phyloP scores from a whole-genome alignment of 768 basidiomycete species.

The Chalciporus piperatus region DNA sequence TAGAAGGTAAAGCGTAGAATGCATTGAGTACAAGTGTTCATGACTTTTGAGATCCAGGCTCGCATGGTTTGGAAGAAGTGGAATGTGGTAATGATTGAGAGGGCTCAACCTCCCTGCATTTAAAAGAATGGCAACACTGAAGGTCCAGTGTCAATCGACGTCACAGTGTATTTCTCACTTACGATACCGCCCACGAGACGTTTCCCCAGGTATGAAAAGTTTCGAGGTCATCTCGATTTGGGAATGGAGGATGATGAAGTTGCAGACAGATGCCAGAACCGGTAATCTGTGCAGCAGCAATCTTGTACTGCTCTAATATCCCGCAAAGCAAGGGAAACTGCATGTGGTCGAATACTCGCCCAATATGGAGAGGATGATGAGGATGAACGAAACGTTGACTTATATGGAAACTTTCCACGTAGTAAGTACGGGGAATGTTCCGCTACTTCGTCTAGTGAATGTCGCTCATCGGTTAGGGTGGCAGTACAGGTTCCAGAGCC shows the following conservation, averaged over 20 bases:
- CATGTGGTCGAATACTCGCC: background rate
- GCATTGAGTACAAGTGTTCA: background rate
- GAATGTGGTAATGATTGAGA: background rate
- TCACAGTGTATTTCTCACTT: no score
- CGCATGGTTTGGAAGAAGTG: slow-evolving; percentile 6
- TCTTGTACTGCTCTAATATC: background rate
- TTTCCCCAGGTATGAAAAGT: no score
- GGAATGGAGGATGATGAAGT: no score
- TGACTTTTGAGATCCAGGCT: background rate
- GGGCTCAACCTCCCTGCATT: background rate
- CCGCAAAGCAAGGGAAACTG: no score
- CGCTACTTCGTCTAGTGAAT: no score
- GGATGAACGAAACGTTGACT: background rate
- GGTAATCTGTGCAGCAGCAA: background rate
- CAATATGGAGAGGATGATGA: background rate
- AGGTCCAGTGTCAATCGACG: background rate
- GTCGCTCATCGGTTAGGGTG: no score
- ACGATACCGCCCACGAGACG: no score
- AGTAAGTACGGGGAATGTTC: no score
- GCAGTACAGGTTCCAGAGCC: no score
- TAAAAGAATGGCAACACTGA: background rate
- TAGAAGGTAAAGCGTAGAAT: slow-evolving; percentile 15
- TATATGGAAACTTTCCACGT: background rate
- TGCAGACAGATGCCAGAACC: background rate
- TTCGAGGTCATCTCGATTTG: no score